These are phyloP conservation scores for Mucor irregularis DNA, from an alignment of 371 early-diverging fungal species.

Conservation along the genomic window DNA sequence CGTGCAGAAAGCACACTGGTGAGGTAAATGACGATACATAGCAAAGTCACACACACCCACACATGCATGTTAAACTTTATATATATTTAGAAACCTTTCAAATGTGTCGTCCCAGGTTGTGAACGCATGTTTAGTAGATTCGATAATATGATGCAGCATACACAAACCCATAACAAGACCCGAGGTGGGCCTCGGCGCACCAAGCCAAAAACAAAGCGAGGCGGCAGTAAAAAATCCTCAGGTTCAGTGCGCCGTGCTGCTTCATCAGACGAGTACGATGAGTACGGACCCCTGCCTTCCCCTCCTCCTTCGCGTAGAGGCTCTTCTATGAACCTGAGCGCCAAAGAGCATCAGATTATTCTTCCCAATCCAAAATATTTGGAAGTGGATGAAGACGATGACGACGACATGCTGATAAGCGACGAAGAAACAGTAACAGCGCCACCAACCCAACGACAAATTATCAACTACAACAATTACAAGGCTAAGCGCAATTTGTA, in stretches of 20 bases:
- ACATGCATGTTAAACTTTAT: neutral
- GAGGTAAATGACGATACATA: slow-evolving; percentile 31
- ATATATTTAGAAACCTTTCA: slow-evolving; percentile 44
- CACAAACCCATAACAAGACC: slow-evolving; percentile 49
- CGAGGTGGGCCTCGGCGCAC: slow-evolving; percentile 9
- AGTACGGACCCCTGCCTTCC: slow-evolving; percentile 15
- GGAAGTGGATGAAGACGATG: slow-evolving; percentile 14
- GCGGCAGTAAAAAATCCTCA: slow-evolving; percentile 5
- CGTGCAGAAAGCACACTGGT: slow-evolving; percentile 53
- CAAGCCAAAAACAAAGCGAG: slow-evolving; percentile 6
- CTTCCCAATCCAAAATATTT: slow-evolving; percentile 11
- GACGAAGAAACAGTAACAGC: slow-evolving; percentile 51
- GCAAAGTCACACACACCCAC: neutral
- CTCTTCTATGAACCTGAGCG: neutral
- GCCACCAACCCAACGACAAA: neutral
- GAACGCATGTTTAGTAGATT: slow-evolving; percentile 56
- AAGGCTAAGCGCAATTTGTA: neutral
- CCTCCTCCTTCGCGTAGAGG: slow-evolving; percentile 23
- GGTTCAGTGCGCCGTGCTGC: neutral
- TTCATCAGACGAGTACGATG: slow-evolving; percentile 16
- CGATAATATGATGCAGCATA: slow-evolving; percentile 63
- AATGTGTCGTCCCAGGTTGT: slow-evolving; percentile 53
- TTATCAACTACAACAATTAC: neutral
- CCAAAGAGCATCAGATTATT: slow-evolving; percentile 14
- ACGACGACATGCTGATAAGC: neutral